Conservation (phyloP, 129 eudicot species). For the Tagetes patula region DNA sequence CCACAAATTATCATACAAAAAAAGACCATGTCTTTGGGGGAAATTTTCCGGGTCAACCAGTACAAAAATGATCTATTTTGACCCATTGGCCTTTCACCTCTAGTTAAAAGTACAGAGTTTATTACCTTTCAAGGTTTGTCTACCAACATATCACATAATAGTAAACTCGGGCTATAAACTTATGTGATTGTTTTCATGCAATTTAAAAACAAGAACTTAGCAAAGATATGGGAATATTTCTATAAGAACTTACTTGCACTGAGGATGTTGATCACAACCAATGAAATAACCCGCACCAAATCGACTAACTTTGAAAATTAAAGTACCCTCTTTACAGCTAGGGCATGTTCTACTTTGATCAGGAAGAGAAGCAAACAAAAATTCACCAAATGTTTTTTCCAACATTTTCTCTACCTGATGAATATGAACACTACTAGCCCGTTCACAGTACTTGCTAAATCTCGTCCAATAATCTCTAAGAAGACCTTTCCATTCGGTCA, state of each 20-base stretch:
- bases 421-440: slow-evolving; percentile 67
- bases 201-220: not conserved
- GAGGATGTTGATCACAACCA: slow-evolving; percentile 94
- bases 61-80: not conserved
- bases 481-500: slow-evolving; percentile 96
- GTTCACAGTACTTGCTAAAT: slow-evolving; percentile 81
- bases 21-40: not conserved
- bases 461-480: slow-evolving; percentile 91
- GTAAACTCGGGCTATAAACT: not conserved
- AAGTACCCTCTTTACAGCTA: slow-evolving; percentile 73
- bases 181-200: not conserved
- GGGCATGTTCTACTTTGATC: slow-evolving; percentile 79
- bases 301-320: slow-evolving; percentile 82
- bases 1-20: not conserved
- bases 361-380: slow-evolving; percentile 72
- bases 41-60: not conserved
- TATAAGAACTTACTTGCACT: slow-evolving; percentile 75
- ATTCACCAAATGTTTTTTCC: slow-evolving; percentile 79
- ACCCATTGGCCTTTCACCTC: not conserved
- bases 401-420: slow-evolving; percentile 97
- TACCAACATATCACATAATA: not conserved
- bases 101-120: not conserved
- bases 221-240: not conserved
- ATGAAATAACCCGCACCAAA: slow-evolving; percentile 89
- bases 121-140: not conserved